Evolutionary conservation across 441 rosid genomes (phyloP), one percentile per base, ranked within the genome.

Genomic region (Capsella rubella): DNA sequence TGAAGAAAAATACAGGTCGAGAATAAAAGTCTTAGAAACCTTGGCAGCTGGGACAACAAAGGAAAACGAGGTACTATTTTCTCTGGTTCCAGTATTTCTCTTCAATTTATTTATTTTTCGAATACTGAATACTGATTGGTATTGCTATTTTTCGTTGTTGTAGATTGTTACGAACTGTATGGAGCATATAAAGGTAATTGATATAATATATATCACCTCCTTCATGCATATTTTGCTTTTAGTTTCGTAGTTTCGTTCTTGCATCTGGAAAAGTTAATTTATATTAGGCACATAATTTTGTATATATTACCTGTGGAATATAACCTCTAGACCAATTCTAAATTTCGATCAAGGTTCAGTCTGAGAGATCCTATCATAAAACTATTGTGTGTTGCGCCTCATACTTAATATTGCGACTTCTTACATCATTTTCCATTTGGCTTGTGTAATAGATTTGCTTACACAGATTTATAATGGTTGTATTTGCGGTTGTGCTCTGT

Each of bases 1-100:
- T 40, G 99, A 96, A 73, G 98, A 92, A 81, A 96, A 90, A 86
- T 92, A 85, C 74, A 91, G 85, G 74, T 86, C 91, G 50, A 90
- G 90, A 80, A 81, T 92, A 53, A 87, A 81, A 72, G 89, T 83
- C 15, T 83, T 96, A 61, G 98, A 93, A 82, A 87, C 98, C 78
- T 83, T 96, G 64, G 89, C 84, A 64, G 81, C 84, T 54, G 98
- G 97, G 74, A 77, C 87, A 55, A 76, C 82, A 50, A 86, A 87
- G 76, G 99, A 96, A 83, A 81, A 87, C 58, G 86, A 87, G 96
- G 99, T 96, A 78, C 39, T 52, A 14, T 27, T 70, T 45, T 79
- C 69, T 73, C 50, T 72, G 15, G 25, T 37, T 62, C 54, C 54
- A 32, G 43, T 42, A 18, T 73, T 49, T 59, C 45, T 46, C 54